Evolutionary conservation across 2,329 filamentous ascomycete species (phyloP), one percentile per base, ranked within the genome.

Genomic region (Monilinia laxa): DNA sequence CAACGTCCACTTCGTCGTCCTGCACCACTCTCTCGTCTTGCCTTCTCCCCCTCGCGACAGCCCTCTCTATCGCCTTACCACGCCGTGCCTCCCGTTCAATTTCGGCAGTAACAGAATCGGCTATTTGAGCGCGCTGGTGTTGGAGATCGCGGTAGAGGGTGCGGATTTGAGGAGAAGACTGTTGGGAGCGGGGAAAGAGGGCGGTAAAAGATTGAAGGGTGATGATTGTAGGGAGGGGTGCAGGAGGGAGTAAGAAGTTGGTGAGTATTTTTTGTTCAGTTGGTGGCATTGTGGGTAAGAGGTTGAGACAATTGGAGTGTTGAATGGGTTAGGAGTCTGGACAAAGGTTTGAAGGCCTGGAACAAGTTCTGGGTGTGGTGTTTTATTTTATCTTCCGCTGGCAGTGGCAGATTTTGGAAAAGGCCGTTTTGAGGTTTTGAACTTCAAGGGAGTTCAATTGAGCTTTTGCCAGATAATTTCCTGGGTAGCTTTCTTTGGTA

Each of bases 61-160:
- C 84, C 12, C 84, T 81, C 58, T 83, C 82, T 73, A 90, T 80
- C 23, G 79, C 80, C 69, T 83, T 84, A 38, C 88, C 88, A 42
- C 83, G 81, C 73, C 83, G 84, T 58, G 84, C 83, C 76, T 93
- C 90, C n/a, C 79, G 79, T 9, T 83, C 82, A 67, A 93, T 90
- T 71, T 86, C 90, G 11, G 74, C 79, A 64, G 86, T 82, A 18
- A 96, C 87, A 4, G 80, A 77, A 72, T 94, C 90, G 64, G 92
- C 83, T 14, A 90, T 81, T 58, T 84, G 82, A 69, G 88, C 87
- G 65, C 92, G 87, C 75, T 93, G 85, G 68, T 87, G 84, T 73
- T 95, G 90, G 3, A 96, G 83, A 76, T 95, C 90, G 58, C 90
- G 87, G 76, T 96, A 96, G 6, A 97, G 82, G 12, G 70, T 67